Conservation (phyloP, 495 filamentous ascomycete genomes). For the Aspergillus affinis region DNA sequence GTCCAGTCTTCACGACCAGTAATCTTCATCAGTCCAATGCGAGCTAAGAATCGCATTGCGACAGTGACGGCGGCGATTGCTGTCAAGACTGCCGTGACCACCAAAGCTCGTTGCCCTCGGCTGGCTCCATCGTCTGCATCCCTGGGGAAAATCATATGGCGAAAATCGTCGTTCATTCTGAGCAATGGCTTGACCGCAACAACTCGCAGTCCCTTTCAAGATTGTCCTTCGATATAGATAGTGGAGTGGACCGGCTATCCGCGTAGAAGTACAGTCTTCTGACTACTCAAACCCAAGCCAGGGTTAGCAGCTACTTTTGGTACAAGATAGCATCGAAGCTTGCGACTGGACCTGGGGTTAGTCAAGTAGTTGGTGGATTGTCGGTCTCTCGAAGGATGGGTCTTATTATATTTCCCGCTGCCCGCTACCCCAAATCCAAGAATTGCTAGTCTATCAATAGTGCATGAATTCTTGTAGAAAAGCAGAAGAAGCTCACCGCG, state of each 20-base stretch:
- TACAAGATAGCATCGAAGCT: not conserved
- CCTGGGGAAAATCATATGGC: slow-evolving; percentile 15
- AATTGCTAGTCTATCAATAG: slow-evolving; percentile 17
- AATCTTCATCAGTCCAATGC: slow-evolving; percentile 35
- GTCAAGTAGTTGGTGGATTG: not conserved
- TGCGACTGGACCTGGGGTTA: not conserved
- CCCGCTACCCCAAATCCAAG: slow-evolving; percentile 1
- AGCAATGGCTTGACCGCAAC: too few species aligned
- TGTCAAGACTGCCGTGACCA: slow-evolving; percentile 38
- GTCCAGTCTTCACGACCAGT: slow-evolving; percentile 40
- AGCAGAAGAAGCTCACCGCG: too few species aligned
- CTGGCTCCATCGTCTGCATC: slow-evolving; percentile 18
- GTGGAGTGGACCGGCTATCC: too few species aligned
- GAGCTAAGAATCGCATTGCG: slow-evolving; percentile 35
- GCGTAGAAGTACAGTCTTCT: not conserved
- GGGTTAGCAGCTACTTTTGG: not conserved
- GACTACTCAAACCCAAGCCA: not conserved
- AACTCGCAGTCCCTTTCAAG: too few species aligned
- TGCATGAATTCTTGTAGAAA: not conserved
- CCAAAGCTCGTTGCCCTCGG: slow-evolving; percentile 35
- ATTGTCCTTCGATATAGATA: too few species aligned
- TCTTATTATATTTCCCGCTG: too few species aligned
- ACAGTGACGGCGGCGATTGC: slow-evolving; percentile 28
- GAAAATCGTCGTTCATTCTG: slow-evolving; percentile 23
- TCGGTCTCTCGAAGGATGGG: too few species aligned